These are phyloP conservation scores for Herpotrichia juniperi DNA, from an alignment of 2,329 filamentous ascomycete species.

Conservation along the genomic window DNA sequence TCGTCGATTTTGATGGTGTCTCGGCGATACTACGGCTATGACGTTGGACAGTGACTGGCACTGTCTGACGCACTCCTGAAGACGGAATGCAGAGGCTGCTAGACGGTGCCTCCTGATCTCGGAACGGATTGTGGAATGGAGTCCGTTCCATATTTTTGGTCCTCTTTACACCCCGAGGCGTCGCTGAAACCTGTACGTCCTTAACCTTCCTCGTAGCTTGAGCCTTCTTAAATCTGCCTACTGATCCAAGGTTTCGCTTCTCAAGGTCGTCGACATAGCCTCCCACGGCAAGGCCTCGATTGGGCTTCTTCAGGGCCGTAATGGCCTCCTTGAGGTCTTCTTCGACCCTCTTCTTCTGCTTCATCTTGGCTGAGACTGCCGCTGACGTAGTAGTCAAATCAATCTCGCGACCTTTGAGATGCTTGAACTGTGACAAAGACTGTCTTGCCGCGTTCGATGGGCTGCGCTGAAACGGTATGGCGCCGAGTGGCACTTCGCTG, in stretches of 20 bases:
- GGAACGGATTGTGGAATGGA: constrained; percentile 34
- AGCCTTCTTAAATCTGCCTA: constrained; percentile 36
- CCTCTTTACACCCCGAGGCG: constrained; percentile 44
- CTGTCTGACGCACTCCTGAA: constrained; percentile 42
- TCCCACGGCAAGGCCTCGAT: constrained; percentile 71
- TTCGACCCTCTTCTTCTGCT: constrained; percentile 70
- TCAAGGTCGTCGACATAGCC: constrained; percentile 72
- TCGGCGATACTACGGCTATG: constrained; percentile 45
- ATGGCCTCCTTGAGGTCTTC: constrained; percentile 78
- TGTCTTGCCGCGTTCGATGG: constrained; percentile 43
- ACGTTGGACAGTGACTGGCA: constrained; percentile 34
- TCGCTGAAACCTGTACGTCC: constrained; percentile 51
- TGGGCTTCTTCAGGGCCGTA: constrained; percentile 74
- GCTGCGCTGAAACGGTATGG: constrained; percentile 56
- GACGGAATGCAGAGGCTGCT: constrained; percentile 48
- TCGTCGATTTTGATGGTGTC: constrained; percentile 50
- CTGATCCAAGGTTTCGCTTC: constrained; percentile 51
- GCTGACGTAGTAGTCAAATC: constrained; percentile 60
- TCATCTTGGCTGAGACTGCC: constrained; percentile 63
- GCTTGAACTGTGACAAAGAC: constrained; percentile 50
- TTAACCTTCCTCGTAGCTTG: constrained; percentile 32
- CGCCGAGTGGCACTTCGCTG: constrained; percentile 65
- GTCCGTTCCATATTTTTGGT: constrained; percentile 40
- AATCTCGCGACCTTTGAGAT: constrained; percentile 59
- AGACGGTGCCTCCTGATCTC: constrained; percentile 21